A percentile compares a stretch with the other conserved stretches of the same genome.
These are phyloP conservation scores for Geotrichum cucujoidarum DNA, from an alignment of 1,139 yeast species.

Conservation along the genomic window DNA sequence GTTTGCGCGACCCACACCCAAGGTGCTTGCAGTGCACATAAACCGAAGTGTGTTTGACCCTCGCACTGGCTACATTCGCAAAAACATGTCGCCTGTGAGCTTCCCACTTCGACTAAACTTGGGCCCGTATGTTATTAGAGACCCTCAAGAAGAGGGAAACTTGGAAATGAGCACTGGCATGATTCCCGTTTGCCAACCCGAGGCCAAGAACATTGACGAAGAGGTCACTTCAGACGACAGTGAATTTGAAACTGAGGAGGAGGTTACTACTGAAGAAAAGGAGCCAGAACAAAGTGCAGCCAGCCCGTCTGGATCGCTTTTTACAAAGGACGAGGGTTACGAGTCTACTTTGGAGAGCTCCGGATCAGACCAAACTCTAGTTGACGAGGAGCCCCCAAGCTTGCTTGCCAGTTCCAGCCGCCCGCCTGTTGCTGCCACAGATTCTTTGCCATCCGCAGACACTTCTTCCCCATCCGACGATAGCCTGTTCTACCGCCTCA, in stretches of 20 bases:
- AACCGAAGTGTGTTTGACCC: conserved; percentile 92
- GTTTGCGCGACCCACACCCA: conserved; percentile 71
- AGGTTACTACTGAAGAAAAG: conserved; percentile 25
- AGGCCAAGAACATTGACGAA: conserved; percentile 26
- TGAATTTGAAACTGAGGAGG: conserved; percentile 22
- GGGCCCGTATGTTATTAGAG: conserved; percentile 63
- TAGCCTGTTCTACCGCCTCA: conserved; percentile 51
- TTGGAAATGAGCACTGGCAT: conserved; percentile 75
- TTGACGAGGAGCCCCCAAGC: background rate
- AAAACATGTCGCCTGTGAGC: conserved; percentile 75
- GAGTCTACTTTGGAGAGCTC: background rate
- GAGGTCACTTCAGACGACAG: conserved; percentile 29
- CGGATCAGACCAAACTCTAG: conserved; percentile 1
- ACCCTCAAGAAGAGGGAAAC: conserved; percentile 53
- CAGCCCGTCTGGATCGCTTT: background rate
- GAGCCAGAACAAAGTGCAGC: conserved; percentile 16
- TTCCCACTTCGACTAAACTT: conserved; percentile 67
- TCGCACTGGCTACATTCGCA: conserved; percentile 72
- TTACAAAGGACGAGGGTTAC: background rate
- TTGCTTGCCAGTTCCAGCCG: background rate
- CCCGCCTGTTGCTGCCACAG: background rate
- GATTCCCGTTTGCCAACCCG: conserved; percentile 43
- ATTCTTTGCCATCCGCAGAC: background rate
- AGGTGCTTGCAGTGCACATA: conserved; percentile 75
- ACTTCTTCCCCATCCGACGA: background rate